These are phyloP conservation scores for Cucumis hystrix DNA, from an alignment of 306 rosid species.

Conservation along the genomic window DNA sequence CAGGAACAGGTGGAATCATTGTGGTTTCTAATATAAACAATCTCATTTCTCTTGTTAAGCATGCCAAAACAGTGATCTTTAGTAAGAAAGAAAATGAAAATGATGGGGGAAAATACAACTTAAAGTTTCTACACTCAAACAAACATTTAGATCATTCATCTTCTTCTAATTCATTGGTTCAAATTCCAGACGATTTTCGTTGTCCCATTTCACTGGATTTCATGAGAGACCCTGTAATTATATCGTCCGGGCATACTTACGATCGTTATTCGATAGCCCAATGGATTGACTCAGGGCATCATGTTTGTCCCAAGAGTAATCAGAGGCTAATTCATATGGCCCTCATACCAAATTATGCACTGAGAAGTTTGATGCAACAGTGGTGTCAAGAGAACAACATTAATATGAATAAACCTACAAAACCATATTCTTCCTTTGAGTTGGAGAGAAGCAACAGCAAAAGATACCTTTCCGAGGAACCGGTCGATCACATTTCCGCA, in stretches of 20 bases:
- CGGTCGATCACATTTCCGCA: conserved; percentile 58
- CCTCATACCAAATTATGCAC: conserved; percentile 73
- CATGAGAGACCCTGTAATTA: conserved; percentile 82
- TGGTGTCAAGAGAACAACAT: conserved; percentile 66
- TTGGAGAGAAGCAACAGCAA: conserved; percentile 29
- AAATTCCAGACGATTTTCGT: conserved; percentile 74
- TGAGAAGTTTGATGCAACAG: conserved; percentile 71
- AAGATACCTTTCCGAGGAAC: conserved; percentile 13
- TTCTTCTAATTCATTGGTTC: conserved; percentile 32
- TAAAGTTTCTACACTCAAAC: conserved; percentile 17
- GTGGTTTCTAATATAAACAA: conserved; percentile 66
- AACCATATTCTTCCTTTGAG: conserved; percentile 13
- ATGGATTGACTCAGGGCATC: conserved; percentile 90
- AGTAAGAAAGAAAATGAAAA: conserved; percentile 25
- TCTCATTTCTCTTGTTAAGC: conserved; percentile 49
- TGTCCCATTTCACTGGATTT: conserved; percentile 83
- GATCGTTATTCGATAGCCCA: conserved; percentile 64
- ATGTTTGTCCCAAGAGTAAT: conserved; percentile 84
- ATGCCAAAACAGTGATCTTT: conserved; percentile 51
- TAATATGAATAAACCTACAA: conserved; percentile 16
- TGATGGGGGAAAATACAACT: conserved; percentile 25
- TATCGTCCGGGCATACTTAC: conserved; percentile 80
- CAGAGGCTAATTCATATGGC: conserved; percentile 86
- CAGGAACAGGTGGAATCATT: conserved; percentile 79
- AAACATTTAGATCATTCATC: conserved; percentile 30